Evolutionary conservation across 306 rosid species (phyloP), one percentile per base, ranked within the genome.

Genomic region (Hippophae gyantsensis): DNA sequence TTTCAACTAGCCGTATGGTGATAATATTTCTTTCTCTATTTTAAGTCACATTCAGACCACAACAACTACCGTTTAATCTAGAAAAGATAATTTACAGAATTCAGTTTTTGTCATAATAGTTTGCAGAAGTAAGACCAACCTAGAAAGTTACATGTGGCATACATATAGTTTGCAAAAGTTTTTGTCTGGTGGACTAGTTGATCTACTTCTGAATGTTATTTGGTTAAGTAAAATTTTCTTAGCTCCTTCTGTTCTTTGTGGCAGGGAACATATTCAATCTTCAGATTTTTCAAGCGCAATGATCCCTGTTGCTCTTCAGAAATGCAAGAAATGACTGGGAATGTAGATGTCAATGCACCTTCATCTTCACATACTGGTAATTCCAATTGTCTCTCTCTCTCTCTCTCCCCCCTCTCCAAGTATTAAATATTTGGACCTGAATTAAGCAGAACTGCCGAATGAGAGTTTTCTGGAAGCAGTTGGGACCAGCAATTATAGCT

Each of bases 221-320:
- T 42, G 13, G 43, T 10, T 10, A 0, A 9, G 1, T 32, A 45
- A 27, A 52, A 8, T 18, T 43, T 7, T 45, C 13, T 18, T 62
- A 5, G 10, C 47, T 46, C 45, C 12, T 67, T 54, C 44, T 7
- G 38, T 63, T 38, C 48, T 26, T 41, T 38, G 43, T 79, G 58
- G 56, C 79, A 85, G 95, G 95, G 81, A 42, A 72, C 70, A 13
- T 55, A 64, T 72, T 90, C 98, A 45, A 90, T 90, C 69, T 54
- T 75, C 65, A 79, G 73, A 43, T 71, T 83, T 70, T 90, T 87
- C 70, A 81, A 76, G 58, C 78, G 79, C 65, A 66, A 69, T 55
- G 75, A 51, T 25, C 66, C 57, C 63, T 63, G 81, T 9, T 70
- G 47, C 71, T 48, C 80, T 27, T 73, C 81, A 27, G 54, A 58